These are phyloP conservation scores for Solanum clarkiae DNA, from an alignment of 257 asterid species.

Conservation along the genomic window DNA sequence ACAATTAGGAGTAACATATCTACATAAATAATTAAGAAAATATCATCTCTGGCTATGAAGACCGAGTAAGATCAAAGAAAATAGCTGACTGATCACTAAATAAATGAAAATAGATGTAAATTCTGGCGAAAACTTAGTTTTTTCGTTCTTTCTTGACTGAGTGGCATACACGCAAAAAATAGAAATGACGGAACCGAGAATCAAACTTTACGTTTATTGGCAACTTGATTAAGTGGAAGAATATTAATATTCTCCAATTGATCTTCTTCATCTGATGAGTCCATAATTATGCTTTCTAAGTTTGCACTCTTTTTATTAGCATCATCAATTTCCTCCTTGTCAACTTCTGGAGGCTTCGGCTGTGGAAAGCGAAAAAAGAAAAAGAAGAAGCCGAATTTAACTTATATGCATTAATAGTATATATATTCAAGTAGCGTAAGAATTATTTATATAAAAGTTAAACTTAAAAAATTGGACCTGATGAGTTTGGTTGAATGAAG, in stretches of 20 bases:
- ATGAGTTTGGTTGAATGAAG: slow-evolving; percentile 22
- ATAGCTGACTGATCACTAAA: no score
- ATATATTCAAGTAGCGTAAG: not conserved
- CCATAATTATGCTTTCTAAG: not conserved
- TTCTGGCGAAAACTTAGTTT: no score
- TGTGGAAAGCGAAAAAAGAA: not conserved
- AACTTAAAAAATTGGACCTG: not conserved
- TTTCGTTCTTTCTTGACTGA: no score
- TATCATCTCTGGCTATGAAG: not conserved
- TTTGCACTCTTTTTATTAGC: not conserved
- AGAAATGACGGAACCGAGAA: no score
- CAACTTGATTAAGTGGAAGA: slow-evolving; percentile 13
- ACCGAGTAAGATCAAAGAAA: no score
- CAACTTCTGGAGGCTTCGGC: slow-evolving; percentile 15
- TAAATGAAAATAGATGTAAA: no score
- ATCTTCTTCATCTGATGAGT: slow-evolving; percentile 41
- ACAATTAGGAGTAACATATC: not conserved
- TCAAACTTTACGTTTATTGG: slow-evolving; percentile 39
- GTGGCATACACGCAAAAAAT: no score
- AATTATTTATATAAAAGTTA: no score
- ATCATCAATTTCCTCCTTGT: slow-evolving; percentile 8
- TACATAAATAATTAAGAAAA: not conserved
- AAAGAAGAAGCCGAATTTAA: not conserved
- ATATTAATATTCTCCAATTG: slow-evolving; percentile 6
- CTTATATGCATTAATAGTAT: not conserved